Conservation (phyloP, 495 filamentous ascomycete genomes). For the Hyphodiscus hymeniophilus region DNA sequence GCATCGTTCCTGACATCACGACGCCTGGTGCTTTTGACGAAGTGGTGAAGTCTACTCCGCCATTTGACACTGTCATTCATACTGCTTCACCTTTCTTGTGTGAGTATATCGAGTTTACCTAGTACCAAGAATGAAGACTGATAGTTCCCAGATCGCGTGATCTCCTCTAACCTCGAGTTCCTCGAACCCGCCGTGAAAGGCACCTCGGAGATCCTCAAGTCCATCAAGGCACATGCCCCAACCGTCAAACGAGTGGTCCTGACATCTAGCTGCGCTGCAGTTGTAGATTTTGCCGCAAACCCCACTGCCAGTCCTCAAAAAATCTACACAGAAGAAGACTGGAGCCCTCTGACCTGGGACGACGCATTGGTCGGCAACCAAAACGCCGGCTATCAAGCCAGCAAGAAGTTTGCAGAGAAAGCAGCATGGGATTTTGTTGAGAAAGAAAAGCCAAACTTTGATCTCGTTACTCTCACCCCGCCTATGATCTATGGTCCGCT, state of each 20-base stretch:
- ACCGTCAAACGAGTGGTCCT: slow-evolving; percentile 32
- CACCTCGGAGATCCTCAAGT: slow-evolving; percentile 25
- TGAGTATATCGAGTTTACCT: neutral
- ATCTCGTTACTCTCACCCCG: slow-evolving; percentile 11
- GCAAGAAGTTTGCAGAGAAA: slow-evolving; percentile 17
- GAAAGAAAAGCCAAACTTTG: slow-evolving; percentile 12
- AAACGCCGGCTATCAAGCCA: slow-evolving; percentile 12
- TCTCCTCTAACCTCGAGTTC: slow-evolving; percentile 22
- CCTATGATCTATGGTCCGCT: slow-evolving; percentile 16
- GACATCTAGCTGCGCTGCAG: slow-evolving; percentile 21
- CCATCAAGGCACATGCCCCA: slow-evolving; percentile 21
- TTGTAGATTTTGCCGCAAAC: slow-evolving; percentile 7
- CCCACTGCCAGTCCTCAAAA: slow-evolving; percentile 1
- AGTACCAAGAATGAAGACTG: neutral
- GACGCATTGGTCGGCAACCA: slow-evolving; percentile 5
- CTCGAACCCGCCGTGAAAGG: slow-evolving; percentile 29
- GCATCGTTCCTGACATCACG: slow-evolving; percentile 28
- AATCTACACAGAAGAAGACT: slow-evolving; percentile 13
- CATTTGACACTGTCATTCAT: slow-evolving; percentile 31
- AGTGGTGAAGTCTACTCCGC: slow-evolving; percentile 24
- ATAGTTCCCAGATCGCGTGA: slow-evolving; percentile 10
- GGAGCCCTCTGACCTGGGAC: slow-evolving; percentile 15
- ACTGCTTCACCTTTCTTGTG: slow-evolving; percentile 31
- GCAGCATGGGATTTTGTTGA: slow-evolving; percentile 15
- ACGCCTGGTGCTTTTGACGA: slow-evolving; percentile 22